These are phyloP conservation scores for Lactifluus volemus DNA, from an alignment of 768 basidiomycete genomes.

Conservation along the genomic window DNA sequence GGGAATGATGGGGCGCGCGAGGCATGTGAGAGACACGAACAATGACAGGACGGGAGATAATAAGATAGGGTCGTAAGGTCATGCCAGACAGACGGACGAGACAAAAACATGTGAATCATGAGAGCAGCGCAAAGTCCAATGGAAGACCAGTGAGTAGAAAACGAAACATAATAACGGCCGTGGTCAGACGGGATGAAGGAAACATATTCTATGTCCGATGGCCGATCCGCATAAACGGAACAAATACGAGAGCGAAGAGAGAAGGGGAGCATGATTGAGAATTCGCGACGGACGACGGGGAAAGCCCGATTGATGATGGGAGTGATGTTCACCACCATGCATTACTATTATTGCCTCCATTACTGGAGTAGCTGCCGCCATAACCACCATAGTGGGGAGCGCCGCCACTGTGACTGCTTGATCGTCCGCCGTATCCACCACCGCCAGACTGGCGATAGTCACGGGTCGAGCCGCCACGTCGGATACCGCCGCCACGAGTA, in stretches of 20 bases:
- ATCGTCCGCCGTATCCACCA: constrained; percentile 25
- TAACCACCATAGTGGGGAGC: constrained; percentile 23
- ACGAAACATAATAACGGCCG: constrained; percentile 8
- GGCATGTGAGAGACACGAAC: constrained; percentile 32
- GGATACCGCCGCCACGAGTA: constrained; percentile 43
- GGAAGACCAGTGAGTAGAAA: constrained; percentile 6
- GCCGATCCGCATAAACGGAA: constrained; percentile 3
- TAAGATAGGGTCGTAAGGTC: constrained; percentile 22
- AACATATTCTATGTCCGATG: neutral
- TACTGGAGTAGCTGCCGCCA: constrained; percentile 23
- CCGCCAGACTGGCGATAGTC: constrained; percentile 34
- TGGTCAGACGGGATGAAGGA: neutral
- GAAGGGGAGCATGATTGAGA: neutral
- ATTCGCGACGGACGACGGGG: neutral
- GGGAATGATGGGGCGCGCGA: constrained; percentile 24
- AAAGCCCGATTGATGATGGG: constrained; percentile 1
- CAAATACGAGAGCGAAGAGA: neutral
- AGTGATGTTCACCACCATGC: constrained; percentile 42
- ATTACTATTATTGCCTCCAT: constrained; percentile 24
- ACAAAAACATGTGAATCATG: constrained; percentile 39
- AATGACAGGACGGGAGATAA: constrained; percentile 20
- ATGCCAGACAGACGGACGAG: constrained; percentile 42
- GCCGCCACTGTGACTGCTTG: constrained; percentile 30
- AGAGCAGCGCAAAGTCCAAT: constrained; percentile 54
- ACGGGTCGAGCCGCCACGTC: constrained; percentile 50